These are phyloP conservation scores for Raffaelea albimanens DNA, from an alignment of 2,329 filamentous ascomycete species.

Conservation along the genomic window DNA sequence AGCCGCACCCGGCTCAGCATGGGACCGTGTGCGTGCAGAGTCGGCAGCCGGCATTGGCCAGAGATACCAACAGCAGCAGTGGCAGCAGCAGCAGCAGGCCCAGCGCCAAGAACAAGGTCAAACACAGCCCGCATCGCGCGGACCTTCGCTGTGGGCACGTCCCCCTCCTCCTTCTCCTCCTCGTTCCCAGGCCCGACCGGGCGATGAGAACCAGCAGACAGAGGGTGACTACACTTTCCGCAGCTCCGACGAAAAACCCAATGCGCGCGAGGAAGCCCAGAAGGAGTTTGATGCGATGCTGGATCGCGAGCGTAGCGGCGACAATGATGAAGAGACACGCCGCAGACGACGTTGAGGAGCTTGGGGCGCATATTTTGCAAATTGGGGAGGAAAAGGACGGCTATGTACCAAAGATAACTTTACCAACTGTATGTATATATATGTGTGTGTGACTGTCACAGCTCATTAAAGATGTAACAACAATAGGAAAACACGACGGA, in stretches of 20 bases:
- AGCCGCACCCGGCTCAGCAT: constrained; percentile 8
- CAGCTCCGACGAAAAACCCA: constrained; percentile 7
- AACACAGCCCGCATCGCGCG: neutral
- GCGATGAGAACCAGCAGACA: neutral
- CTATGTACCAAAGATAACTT: no score
- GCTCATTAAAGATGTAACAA: no score
- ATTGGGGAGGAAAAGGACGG: no score
- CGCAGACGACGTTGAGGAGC: neutral
- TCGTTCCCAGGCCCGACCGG: neutral
- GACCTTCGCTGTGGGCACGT: neutral
- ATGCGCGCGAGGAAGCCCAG: constrained; percentile 11
- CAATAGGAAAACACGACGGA: no score
- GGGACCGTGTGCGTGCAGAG: constrained; percentile 13
- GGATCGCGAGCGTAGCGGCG: constrained; percentile 14
- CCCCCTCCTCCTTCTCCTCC: neutral
- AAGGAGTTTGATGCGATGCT: constrained; percentile 17
- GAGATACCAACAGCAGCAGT: neutral
- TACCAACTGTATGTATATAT: no score
- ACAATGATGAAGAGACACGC: constrained; percentile 2
- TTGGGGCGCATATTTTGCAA: no score
- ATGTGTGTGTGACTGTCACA: no score
- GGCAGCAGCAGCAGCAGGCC: neutral
- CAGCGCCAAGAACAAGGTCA: neutral
- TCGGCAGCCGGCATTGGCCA: neutral
- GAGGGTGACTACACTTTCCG: constrained; percentile 7